Conservation (phyloP, 1,139 yeast species). For the Debaryomyces psychrophilus region DNA sequence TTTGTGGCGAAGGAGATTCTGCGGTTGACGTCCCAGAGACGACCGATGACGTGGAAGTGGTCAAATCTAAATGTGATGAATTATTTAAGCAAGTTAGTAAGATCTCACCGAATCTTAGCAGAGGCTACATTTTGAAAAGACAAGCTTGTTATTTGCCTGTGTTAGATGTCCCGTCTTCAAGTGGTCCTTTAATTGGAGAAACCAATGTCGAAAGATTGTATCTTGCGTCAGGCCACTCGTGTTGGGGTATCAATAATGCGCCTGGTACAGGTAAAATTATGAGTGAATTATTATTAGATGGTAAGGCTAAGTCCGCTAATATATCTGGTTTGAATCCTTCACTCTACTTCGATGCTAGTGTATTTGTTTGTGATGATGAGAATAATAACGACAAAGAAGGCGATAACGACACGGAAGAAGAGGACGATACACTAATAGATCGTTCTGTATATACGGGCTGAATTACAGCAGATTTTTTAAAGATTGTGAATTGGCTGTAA, state of each 20-base stretch:
- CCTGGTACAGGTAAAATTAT: constrained; percentile 94
- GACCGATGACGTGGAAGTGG: constrained; percentile 90
- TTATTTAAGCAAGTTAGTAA: constrained; percentile 81
- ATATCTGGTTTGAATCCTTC: constrained; percentile 83
- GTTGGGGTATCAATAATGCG: constrained; percentile 99
- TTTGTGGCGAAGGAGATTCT: constrained; percentile 96
- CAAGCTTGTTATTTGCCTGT: constrained; percentile 98
- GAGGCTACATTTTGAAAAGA: constrained; percentile 76
- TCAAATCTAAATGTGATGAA: constrained; percentile 85
- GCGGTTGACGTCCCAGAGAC: constrained; percentile 90
- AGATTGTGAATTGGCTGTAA: neutral
- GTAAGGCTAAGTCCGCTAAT: constrained; percentile 78
- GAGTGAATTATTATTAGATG: constrained; percentile 86
- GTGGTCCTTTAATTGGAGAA: constrained; percentile 93
- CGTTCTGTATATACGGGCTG: neutral
- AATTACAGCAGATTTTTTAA: neutral
- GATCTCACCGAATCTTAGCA: constrained; percentile 68
- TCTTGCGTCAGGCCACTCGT: constrained; percentile 91
- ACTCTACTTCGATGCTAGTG: constrained; percentile 77
- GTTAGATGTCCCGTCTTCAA: constrained; percentile 84
- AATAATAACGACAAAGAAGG: constrained; percentile 18
- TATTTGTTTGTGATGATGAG: constrained; percentile 41
- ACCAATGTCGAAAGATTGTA: constrained; percentile 80
- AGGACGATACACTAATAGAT: neutral
- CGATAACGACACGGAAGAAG: neutral